These are phyloP conservation scores for Sesbania bispinosa DNA, from an alignment of 306 rosid species.

Conservation along the genomic window DNA sequence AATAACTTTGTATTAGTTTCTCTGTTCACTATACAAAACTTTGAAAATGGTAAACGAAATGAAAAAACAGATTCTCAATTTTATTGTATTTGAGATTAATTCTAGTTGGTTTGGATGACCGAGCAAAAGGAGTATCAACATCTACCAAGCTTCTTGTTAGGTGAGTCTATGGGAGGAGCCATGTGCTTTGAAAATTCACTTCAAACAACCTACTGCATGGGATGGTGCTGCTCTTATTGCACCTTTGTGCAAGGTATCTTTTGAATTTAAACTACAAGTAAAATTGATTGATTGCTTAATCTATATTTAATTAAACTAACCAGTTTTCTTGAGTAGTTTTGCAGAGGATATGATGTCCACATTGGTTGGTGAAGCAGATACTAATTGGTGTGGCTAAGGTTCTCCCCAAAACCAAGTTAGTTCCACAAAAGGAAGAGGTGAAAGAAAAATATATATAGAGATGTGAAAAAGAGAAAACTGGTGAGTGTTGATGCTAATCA, in stretches of 20 bases:
- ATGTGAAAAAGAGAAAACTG: conserved; percentile 66
- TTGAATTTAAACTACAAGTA: conserved; percentile 4
- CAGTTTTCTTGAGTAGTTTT: conserved; percentile 51
- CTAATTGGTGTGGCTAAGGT: conserved; percentile 74
- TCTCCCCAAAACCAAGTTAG: conserved; percentile 83
- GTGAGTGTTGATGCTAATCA: conserved; percentile 30
- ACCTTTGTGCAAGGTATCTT: conserved; percentile 86
- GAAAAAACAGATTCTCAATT: no score
- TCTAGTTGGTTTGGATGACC: conserved; percentile 31
- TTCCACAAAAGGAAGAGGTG: conserved; percentile 82
- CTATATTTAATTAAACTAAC: background rate
- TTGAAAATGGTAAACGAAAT: no score
- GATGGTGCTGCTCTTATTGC: conserved; percentile 87
- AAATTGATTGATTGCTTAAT: background rate
- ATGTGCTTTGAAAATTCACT: conserved; percentile 81
- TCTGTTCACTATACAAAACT: no score
- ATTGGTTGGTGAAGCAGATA: conserved; percentile 61
- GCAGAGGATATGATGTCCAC: conserved; percentile 93
- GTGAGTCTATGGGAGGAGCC: conserved; percentile 97
- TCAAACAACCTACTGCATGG: conserved; percentile 84
- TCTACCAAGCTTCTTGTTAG: conserved; percentile 86
- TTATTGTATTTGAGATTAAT: background rate
- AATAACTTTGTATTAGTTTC: no score
- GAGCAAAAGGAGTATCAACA: conserved; percentile 48
- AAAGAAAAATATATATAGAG: conserved; percentile 80